Evolutionary conservation across 2,329 filamentous ascomycete species (phyloP), one percentile per base, ranked within the genome.

Genomic region (Colletotrichum sp.): DNA sequence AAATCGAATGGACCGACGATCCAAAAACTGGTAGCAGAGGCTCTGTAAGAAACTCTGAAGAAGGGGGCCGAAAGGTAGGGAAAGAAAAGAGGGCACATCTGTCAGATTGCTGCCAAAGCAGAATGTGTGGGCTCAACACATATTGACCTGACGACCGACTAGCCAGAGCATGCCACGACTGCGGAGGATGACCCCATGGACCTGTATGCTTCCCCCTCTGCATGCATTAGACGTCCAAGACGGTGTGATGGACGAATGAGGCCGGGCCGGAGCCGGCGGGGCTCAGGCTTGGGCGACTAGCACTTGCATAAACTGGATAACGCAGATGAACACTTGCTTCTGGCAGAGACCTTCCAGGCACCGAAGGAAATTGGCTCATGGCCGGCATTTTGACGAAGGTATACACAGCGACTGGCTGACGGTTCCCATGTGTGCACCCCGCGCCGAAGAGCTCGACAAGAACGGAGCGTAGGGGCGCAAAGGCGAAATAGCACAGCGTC

Each of bases 121-220:
- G 18, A 30, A 39, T 60, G 71, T 76, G 72, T 75, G 75, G 71
- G 71, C 71, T 76, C 66, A 34, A 70, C 15, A 75, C 72, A 76
- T 26, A 71, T 57, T 62, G 66, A 67, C 32, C 71, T 68, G 34
- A 75, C 52, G 67, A 77, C 78, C 71, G 78, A 78, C 81, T 82
- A 79, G 79, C 83, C 80, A 84, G 82, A 79, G 78, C 79, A 75
- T 85, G 84, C 84, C 84, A 86, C 84, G 84, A 86, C 77, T 71
- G 66, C 65, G 71, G 66, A 36, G 60, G 36, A 63, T 76, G 75
- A 67, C 75, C 72, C 71, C 72, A 76, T 75, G 75, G 68, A 55
- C 71, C 60, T 71, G 63, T 77, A 77, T 30, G 74, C 28, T 68
- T 62, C 62, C 74, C 55, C 68, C 26, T 66, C 81, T 82, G 71